Conservation (phyloP, 2,329 filamentous ascomycete species). For the Aspergillus fructus region DNA sequence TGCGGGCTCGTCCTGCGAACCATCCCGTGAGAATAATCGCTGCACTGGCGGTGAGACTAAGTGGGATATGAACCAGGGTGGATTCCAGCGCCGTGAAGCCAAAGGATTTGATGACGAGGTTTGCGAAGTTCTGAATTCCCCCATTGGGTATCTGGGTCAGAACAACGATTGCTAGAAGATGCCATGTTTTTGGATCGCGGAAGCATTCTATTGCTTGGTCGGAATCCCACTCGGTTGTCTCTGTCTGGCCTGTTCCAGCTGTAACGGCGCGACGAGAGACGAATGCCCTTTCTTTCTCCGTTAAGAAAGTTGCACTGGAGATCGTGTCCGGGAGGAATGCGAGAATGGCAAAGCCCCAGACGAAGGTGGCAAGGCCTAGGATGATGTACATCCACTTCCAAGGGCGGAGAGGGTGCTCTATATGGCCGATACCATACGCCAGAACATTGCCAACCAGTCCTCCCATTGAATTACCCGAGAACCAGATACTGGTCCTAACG, state of each 20-base stretch:
- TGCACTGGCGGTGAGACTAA: conserved; percentile 48
- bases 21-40: conserved; percentile 15
- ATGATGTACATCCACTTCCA: conserved; percentile 62
- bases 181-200: background rate
- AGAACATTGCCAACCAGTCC: conserved; percentile 29
- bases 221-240: conserved; percentile 48
- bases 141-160: conserved; percentile 59
- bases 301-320: conserved; percentile 53
- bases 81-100: conserved; percentile 57
- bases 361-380: conserved; percentile 52
- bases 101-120: conserved; percentile 57
- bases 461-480: conserved; percentile 31
- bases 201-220: conserved; percentile 43
- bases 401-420: conserved; percentile 46
- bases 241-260: conserved; percentile 17
- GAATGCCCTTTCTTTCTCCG: conserved; percentile 51
- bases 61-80: conserved; percentile 57
- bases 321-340: conserved; percentile 55
- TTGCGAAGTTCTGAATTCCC: conserved; percentile 46
- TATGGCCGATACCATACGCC: conserved; percentile 57
- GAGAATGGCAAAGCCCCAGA: conserved; percentile 53
- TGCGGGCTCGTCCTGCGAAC: conserved; percentile 7
- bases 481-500: conserved; percentile 57
- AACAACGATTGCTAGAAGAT: conserved; percentile 33
- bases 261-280: conserved; percentile 19